Evolutionary conservation across 1,139 yeast species (phyloP).

Genomic region (Pneumocystis oryctolagi): DNA sequence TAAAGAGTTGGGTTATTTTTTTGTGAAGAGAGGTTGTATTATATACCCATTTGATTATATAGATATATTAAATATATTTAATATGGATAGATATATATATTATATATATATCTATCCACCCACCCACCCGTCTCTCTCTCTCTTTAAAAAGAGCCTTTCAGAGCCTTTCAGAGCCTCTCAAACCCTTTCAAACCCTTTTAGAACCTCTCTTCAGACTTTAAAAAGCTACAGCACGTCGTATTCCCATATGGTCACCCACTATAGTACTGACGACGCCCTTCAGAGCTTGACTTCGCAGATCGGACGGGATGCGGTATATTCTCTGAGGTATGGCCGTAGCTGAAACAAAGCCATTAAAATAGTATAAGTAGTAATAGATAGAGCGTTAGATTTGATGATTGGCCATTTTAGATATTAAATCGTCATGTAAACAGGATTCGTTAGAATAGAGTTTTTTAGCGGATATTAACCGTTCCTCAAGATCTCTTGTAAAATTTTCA

Average conservation of each 20-base stretch:
- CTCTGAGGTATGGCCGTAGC: constrained; percentile 3
- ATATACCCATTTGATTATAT: too few relatives aligned
- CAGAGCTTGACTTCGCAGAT: constrained; percentile 4
- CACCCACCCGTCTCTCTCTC: too few relatives aligned
- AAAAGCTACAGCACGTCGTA: constrained; percentile 1
- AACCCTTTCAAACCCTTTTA: too few relatives aligned
- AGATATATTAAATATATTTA: too few relatives aligned
- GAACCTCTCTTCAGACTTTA: too few relatives aligned
- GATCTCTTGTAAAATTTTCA: neutral
- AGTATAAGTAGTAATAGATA: neutral
- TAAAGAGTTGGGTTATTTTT: too few relatives aligned
- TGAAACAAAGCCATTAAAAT: neutral
- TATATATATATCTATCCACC: too few relatives aligned
- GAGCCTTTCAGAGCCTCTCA: too few relatives aligned
- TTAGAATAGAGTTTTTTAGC: neutral
- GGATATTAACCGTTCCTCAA: neutral
- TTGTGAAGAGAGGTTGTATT: too few relatives aligned
- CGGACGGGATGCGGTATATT: constrained; percentile 3
- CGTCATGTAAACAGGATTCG: neutral
- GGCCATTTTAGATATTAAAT: neutral
- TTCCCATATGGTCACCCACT: constrained; percentile 4
- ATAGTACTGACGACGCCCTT: constrained; percentile 4
- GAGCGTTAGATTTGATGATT: neutral
- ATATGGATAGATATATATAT: too few relatives aligned
- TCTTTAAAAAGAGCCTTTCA: too few relatives aligned